Evolutionary conservation across 106 monocot genomes (phyloP), one percentile per base, ranked within the genome.

Genomic region (Platanthera guangdongensis): DNA sequence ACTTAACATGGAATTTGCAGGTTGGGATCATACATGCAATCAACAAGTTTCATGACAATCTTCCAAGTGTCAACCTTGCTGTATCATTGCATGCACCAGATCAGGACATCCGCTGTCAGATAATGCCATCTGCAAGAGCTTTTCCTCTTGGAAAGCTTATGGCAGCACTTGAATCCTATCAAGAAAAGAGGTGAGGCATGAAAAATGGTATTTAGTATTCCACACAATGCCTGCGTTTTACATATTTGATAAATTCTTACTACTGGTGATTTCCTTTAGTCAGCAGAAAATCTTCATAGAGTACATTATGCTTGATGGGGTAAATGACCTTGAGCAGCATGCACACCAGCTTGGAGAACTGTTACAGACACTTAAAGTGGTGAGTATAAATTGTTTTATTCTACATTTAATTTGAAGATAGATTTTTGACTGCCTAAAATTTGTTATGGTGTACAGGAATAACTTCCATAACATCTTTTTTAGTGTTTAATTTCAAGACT

Each of bases 71-170:
- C 19, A 94, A 99, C 85, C 80, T 99, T 6, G 99, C 99, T 53
- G 94, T 99, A 55, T 99, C 94, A 73, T 64, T 99, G 80, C 99
- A 99, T 88, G 99, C 99, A 60, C 92, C 99, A 1, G 90, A 94
- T 78, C 99, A 99, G 76, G 90, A 99, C 65, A 88, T 90, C 49
- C 89, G 99, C 47, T 94, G 94, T 81, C 91, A 90, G 30, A 99
- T 99, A 78, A 99, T 99, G 99, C 99, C 94, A 69, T 89, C 99
- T 39, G 99, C 89, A 48, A 76, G 89, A 78, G 99, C 94, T 68
- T 99, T 99, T 92, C 94, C 94, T 57, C 76, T 99, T 14, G 60
- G 50, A 78, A 94, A 74, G 59, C 85, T 99, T 54, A 94, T 99
- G 86, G 90, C 92, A 77, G 81, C 94, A 70, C 79, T 99, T 50